Conservation (phyloP, 495 filamentous ascomycete genomes). For the Xylaria scruposa region DNA sequence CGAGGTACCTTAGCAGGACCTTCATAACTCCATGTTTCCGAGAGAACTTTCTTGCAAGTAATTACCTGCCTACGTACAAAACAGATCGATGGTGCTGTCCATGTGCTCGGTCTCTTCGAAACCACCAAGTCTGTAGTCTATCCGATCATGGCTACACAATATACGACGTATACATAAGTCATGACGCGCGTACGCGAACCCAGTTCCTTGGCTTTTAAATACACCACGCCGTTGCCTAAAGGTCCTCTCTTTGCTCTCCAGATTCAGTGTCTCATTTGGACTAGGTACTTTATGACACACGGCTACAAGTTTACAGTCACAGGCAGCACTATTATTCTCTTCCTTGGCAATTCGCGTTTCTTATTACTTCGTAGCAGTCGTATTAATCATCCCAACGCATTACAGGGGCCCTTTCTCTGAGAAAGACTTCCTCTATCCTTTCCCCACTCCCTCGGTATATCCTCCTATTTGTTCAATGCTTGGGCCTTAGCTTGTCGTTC, state of each 20-base stretch:
- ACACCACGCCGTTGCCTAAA: slow-evolving; percentile 7
- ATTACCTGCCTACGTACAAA: background rate
- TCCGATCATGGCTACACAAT: background rate
- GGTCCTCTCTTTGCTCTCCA: background rate
- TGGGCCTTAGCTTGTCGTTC: slow-evolving; percentile 68
- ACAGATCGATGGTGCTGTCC: background rate
- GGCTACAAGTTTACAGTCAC: background rate
- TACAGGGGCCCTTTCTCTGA: background rate
- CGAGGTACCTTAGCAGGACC: background rate
- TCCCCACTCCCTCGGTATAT: background rate
- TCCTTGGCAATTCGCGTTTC: background rate
- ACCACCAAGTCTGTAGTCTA: background rate
- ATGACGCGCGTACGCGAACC: background rate
- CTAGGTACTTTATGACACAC: background rate
- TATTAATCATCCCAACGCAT: slow-evolving; percentile 9
- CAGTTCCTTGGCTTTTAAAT: background rate
- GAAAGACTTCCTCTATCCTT: background rate
- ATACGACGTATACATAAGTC: background rate
- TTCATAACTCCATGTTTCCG: background rate
- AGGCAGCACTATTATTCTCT: slow-evolving; percentile 5
- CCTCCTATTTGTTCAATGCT: slow-evolving; percentile 69
- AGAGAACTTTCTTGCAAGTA: too few species aligned
- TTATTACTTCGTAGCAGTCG: slow-evolving; percentile 10
- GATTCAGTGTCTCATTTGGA: background rate
- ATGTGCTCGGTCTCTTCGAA: background rate